Base-by-base conservation (phyloP, 352 stramenopile genomes). In the Phytophthora ohioensis region DNA sequence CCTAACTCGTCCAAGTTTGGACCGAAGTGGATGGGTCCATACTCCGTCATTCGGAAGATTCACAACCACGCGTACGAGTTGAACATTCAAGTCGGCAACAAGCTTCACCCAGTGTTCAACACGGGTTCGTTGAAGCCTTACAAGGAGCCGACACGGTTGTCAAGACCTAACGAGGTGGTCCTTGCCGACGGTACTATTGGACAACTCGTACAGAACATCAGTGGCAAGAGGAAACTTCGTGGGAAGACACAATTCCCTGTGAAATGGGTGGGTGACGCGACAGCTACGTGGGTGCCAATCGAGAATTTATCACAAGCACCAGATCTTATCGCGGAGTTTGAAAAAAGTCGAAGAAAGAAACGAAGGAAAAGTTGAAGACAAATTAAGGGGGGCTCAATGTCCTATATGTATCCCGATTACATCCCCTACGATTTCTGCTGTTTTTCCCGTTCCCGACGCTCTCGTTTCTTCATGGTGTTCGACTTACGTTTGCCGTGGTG, bases 21-120 rank as follows among this genome's bases (percentile, higher is more conserved):
- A 34, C 34, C 66, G 0, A 73, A 73, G 38, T 69, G 57, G 57
- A 65, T 66, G 15, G 46, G 42, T 7, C 55, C 67, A 0, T 66
- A 75, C 47, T 49, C 54, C 1, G 41, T 70, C 4, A 9, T 75
- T 0, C 41, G 34, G 9, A 70, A 48, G 41, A 41, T 70, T 12
- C 59, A 70, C 31, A 60, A 69, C 8, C 67, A 75, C 17, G 67
- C 48, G 5, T 75, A 75, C 27, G 42, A 75, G 12, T 38, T 71
- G 0, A 75, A 75, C 49, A 75, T 70, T 10, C 67, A 63, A 48
- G 32, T 54, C 1, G 64, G 64, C 0, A 71, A 66, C 34, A 65
- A 64, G 10, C 49, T 67, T 1, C 57, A 71, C 47, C 49, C 64
- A 4, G 64, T 57, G 0, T 66, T 71, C 41, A 71, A 71, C 13